These are phyloP conservation scores for Aspergillus sclerotiicarbonarius DNA, from an alignment of 495 filamentous ascomycete genomes.

Conservation along the genomic window DNA sequence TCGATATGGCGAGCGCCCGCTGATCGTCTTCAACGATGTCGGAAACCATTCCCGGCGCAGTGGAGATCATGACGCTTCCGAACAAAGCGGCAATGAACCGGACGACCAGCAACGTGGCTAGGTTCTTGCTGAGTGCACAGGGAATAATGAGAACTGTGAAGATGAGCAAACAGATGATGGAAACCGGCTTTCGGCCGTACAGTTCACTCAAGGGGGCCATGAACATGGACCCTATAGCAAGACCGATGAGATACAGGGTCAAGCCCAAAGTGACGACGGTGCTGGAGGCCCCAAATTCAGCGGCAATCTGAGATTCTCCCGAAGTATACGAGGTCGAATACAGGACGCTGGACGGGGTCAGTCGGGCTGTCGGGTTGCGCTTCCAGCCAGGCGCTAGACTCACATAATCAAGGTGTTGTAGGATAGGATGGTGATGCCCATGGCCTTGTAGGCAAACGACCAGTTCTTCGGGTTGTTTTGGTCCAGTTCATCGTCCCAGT, in stretches of 20 bases:
- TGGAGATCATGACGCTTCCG: constrained; percentile 75
- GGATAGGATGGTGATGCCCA: constrained; percentile 62
- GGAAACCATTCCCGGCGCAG: constrained; percentile 77
- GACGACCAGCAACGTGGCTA: constrained; percentile 61
- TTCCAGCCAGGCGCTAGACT: constrained; percentile 18
- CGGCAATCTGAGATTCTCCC: constrained; percentile 20
- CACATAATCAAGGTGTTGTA: constrained; percentile 70
- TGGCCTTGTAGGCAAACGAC: constrained; percentile 63
- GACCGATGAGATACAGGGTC: constrained; percentile 65
- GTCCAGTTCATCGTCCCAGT: constrained; percentile 64
- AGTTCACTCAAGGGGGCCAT: constrained; percentile 75
- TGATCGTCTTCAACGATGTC: constrained; percentile 75
- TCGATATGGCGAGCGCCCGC: constrained; percentile 68
- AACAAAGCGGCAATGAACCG: constrained; percentile 76
- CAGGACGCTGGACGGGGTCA: constrained; percentile 54
- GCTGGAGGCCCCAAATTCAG: constrained; percentile 59
- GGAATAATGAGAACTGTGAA: constrained; percentile 70
- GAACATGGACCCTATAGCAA: constrained; percentile 68
- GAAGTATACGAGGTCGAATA: constrained; percentile 66
- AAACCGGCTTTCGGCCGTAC: constrained; percentile 71
- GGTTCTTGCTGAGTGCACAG: constrained; percentile 62
- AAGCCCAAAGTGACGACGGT: constrained; percentile 69
- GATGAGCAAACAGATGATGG: constrained; percentile 56
- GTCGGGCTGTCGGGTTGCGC: neutral
- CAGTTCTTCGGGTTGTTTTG: constrained; percentile 74